Percentiles rank a stretch among this genome's conserved stretches.
Evolutionary conservation across 2,329 filamentous ascomycete species (phyloP).

Genomic region (Thelonectria rubi): DNA sequence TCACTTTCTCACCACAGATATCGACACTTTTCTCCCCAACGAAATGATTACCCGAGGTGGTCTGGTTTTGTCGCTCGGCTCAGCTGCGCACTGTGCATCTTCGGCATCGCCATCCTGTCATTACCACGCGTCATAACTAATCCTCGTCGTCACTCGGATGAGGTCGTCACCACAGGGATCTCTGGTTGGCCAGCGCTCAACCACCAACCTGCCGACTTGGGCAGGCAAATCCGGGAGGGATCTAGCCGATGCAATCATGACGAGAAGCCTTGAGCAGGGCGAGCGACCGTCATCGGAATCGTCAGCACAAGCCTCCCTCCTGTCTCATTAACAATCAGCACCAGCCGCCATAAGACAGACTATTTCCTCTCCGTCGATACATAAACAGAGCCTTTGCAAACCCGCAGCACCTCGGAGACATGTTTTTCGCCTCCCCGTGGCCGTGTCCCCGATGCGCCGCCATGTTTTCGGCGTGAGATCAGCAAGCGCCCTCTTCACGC

Average conservation of each 20-base stretch:
- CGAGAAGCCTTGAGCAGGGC: constrained; percentile 1
- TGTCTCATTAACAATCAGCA: constrained; percentile 2
- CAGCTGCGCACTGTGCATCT: constrained; percentile 9
- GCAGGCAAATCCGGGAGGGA: constrained; percentile 3
- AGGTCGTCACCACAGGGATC: constrained; percentile 11
- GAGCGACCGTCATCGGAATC: constrained; percentile 6
- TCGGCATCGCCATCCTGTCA: constrained; percentile 10
- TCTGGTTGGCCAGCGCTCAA: constrained; percentile 22
- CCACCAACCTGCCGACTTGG: constrained; percentile 6
- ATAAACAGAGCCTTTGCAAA: constrained; percentile 16
- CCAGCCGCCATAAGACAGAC: background rate
- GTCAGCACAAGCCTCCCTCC: constrained; percentile 3
- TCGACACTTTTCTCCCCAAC: background rate
- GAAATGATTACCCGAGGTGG: background rate
- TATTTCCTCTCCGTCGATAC: constrained; percentile 4
- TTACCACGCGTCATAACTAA: constrained; percentile 21
- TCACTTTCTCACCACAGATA: background rate
- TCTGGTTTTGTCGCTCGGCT: constrained; percentile 4
- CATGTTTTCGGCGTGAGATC: constrained; percentile 36
- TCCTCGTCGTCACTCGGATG: constrained; percentile 3
- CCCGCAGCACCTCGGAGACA: constrained; percentile 25
- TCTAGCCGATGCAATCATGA: constrained; percentile 8
- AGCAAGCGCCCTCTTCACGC: constrained; percentile 28
- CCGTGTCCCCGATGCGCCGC: constrained; percentile 28
- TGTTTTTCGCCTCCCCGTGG: constrained; percentile 20